Evolutionary conservation across 371 early-diverging fungal species (phyloP), one percentile per base, ranked within the genome.

Genomic region (Mortierella sp.): DNA sequence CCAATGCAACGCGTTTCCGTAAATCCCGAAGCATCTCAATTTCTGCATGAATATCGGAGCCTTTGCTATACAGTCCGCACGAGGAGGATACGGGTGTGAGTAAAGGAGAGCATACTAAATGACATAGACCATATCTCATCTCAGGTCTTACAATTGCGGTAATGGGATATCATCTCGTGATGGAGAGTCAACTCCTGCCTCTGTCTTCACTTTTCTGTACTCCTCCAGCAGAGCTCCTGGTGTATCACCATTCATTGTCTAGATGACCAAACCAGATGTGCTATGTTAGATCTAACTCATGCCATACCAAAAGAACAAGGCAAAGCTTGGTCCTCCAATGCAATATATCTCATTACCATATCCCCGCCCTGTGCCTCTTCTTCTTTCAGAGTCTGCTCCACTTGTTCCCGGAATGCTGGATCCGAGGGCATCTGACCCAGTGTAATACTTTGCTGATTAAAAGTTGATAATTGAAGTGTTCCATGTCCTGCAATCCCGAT

Each of bases 21-120:
- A 96, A 63, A 52, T 99, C 98, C 60, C 90, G 90, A 34, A 99
- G 79, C 43, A 81, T 84, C 28, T 92, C 89, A 5, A 97, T 77
- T 65, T 93, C 90, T 44, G 87, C 84, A 54, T 86, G 85, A 17
- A 96, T 84, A 74, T 94, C 94, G 41, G 80, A 78, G 12, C 86
- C 89, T 27, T 88, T 86, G 57, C 91, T 91, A 65, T 25, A 51
- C 27, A 14, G 9, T 48, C 34, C 34, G n/a, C n/a, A n/a, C n/a
- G n/a, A n/a, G n/a, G n/a, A n/a, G n/a, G n/a, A n/a, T n/a, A 34
- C 10, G 34, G 34, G 10, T 34, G 34, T 34, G 34, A 34, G 4
- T 7, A n/a, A 19, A 34, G 21, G 19, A 0, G 34, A 48, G 31
- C 12, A 16, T 8, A 6, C 16, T 13, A 13, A 17, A 14, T 48